Evolutionary conservation across 352 stramenopile species (phyloP), one percentile per base, ranked within the genome.

Genomic region (Phytophthora pseudosyringae): DNA sequence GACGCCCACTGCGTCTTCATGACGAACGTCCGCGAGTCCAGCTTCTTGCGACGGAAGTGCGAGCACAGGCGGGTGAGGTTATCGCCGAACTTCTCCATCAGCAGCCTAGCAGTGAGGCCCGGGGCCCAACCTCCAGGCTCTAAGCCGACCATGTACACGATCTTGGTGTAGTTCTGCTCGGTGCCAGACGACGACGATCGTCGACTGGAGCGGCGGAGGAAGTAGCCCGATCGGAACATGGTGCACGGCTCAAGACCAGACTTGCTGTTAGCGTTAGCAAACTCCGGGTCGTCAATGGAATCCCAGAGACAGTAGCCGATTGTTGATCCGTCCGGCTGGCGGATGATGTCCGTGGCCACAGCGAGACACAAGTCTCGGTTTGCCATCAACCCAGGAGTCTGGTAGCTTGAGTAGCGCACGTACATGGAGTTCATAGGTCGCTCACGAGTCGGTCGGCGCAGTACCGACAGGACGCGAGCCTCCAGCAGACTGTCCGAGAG

Each of bases 271-370:
- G 41, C 50, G 13, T 61, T 35, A 1, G 46, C 52, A 16, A 82
- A 79, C 41, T 74, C 64, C 2, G 49, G 57, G 13, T 75, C 67
- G 16, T 86, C 69, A 32, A 89, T 70, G 8, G 78, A 87, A 52
- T 89, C 76, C 80, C 78, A 87, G 11, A 89, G 69, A 52, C 80
- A 87, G 52, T 87, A 89, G 49, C 75, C 80, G 38, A 87, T 77
- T 0, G 71, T 83, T 1, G 78, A 79, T 15, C 76, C 73, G 38
- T 84, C 62, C 29, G 73, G 44, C 48, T 78, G 66, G 5, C 18
- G 59, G 39, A 80, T 69, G 35, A 75, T 52, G 9, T 83, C 69
- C 2, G 75, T 83, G 21, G 75, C 71, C 18, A 75, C 56, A 12
- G 69, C 59, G 21, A 75, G 29, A 38, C 70, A 76, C 39, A 78